Conservation (phyloP, 495 filamentous ascomycete genomes). For the Annulohypoxylon stygium region DNA sequence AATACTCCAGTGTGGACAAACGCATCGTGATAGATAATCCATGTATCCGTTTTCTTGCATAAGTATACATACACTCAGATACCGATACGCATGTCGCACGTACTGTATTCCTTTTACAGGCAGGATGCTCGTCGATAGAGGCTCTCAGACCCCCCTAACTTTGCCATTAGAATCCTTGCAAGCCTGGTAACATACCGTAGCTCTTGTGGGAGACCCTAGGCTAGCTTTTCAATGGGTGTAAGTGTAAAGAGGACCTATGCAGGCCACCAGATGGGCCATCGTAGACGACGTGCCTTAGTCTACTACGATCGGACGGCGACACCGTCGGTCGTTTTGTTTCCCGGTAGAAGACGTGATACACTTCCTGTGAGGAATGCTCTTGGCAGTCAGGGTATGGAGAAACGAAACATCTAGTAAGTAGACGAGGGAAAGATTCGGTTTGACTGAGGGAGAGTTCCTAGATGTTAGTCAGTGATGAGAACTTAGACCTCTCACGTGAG, state of each 20-base stretch:
- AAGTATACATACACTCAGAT: constrained; percentile 19
- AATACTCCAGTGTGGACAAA: constrained; percentile 4
- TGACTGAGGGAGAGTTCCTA: background rate
- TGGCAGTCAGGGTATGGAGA: background rate
- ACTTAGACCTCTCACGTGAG: background rate
- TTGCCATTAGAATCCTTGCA: constrained; percentile 26
- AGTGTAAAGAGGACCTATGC: constrained; percentile 2
- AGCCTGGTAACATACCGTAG: constrained; percentile 5
- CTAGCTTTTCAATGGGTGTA: constrained; percentile 7
- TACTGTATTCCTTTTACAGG: constrained; percentile 20
- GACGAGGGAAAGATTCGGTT: background rate
- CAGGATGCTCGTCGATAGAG: constrained; percentile 1
- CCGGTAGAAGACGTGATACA: constrained; percentile 31
- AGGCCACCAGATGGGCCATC: constrained; percentile 11
- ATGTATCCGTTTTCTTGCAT: constrained; percentile 9
- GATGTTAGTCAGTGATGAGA: background rate
- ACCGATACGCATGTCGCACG: background rate
- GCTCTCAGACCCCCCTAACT: constrained; percentile 23
- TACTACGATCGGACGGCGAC: constrained; percentile 12
- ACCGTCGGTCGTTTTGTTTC: constrained; percentile 11
- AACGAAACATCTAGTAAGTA: constrained; percentile 6
- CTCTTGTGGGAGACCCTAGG: constrained; percentile 18
- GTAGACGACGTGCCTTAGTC: constrained; percentile 2
- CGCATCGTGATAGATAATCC: constrained; percentile 9
- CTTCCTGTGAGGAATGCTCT: constrained; percentile 6